phyloP scores from a whole-genome alignment of 352 stramenopile genomes.

The Pythium sp. region DNA sequence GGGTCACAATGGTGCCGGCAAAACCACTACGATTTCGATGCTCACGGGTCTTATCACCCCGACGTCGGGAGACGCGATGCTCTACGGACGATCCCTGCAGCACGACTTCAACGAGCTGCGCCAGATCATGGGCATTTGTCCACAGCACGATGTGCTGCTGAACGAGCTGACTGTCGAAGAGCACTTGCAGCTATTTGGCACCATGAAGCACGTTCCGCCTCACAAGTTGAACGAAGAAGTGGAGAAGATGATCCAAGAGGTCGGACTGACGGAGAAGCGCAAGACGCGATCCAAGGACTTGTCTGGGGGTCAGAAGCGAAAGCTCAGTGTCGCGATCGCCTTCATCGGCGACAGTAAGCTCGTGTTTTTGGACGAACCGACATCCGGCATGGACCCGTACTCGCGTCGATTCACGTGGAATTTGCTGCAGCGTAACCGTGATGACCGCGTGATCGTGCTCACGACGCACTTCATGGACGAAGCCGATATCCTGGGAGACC shows the following conservation, averaged over 20 bases:
- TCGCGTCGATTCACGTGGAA: slow-evolving; percentile 90
- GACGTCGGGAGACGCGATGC: slow-evolving; percentile 53
- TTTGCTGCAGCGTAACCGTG: slow-evolving; percentile 61
- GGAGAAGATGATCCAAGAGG: slow-evolving; percentile 58
- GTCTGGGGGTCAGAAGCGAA: slow-evolving; percentile 94
- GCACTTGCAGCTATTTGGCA: slow-evolving; percentile 92
- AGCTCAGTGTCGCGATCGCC: slow-evolving; percentile 93
- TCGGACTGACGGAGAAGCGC: slow-evolving; percentile 89
- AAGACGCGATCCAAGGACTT: slow-evolving; percentile 58
- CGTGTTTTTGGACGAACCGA: slow-evolving; percentile 92
- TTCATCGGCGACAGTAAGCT: slow-evolving; percentile 93
- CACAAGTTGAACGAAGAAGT: slow-evolving; percentile 26
- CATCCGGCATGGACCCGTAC: slow-evolving; percentile 95
- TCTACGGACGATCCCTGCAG: slow-evolving; percentile 71
- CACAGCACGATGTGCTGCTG: slow-evolving; percentile 97
- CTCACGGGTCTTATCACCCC: slow-evolving; percentile 78
- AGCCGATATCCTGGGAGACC: slow-evolving; percentile 88
- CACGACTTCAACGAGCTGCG: slow-evolving; percentile 87
- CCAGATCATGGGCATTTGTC: slow-evolving; percentile 93
- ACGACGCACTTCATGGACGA: slow-evolving; percentile 94
- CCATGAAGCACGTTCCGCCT: slow-evolving; percentile 81
- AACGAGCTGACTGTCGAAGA: slow-evolving; percentile 93
- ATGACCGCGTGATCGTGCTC: slow-evolving; percentile 83
- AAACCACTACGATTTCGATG: slow-evolving; percentile 86
- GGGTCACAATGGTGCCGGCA: slow-evolving; percentile 58